Evolutionary conservation across 208 protist species (phyloP).

Genomic region (Leishmania braziliensis): DNA sequence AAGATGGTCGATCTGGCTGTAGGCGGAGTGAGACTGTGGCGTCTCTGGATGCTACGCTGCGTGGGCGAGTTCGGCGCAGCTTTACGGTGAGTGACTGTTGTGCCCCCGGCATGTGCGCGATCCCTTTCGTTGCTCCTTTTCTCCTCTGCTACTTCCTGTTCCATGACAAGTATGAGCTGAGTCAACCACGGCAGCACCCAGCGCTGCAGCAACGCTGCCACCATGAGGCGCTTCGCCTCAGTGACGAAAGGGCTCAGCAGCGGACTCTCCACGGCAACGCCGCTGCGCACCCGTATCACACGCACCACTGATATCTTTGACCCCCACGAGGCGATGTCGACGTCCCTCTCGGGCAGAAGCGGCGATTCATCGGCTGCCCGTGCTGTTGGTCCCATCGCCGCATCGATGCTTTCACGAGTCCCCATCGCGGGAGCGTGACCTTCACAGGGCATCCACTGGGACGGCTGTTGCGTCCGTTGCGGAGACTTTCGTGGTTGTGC

Average conservation of each 20-base stretch:
- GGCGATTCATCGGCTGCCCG: neutral
- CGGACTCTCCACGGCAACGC: slow-evolving; percentile 25
- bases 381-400: neutral
- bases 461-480: neutral
- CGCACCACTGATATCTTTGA: neutral
- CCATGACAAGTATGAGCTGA: neutral
- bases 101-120: too few species aligned
- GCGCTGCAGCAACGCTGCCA: slow-evolving; percentile 18
- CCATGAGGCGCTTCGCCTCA: slow-evolving; percentile 32
- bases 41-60: neutral
- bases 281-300: slow-evolving; percentile 10
- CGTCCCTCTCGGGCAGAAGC: neutral
- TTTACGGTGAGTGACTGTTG: too few species aligned
- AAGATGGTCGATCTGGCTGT: neutral
- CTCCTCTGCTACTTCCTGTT: neutral
- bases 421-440: too few species aligned
- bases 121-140: neutral
- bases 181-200: slow-evolving; percentile 38
- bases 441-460: neutral
- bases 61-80: neutral
- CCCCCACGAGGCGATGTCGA: neutral
- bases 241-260: slow-evolving; percentile 30
- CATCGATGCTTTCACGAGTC: neutral
- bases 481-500: neutral
- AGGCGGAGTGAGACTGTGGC: neutral